Evolutionary conservation across 306 rosid genomes (phyloP), one percentile per base, ranked within the genome.

Genomic region (Myrica gale): DNA sequence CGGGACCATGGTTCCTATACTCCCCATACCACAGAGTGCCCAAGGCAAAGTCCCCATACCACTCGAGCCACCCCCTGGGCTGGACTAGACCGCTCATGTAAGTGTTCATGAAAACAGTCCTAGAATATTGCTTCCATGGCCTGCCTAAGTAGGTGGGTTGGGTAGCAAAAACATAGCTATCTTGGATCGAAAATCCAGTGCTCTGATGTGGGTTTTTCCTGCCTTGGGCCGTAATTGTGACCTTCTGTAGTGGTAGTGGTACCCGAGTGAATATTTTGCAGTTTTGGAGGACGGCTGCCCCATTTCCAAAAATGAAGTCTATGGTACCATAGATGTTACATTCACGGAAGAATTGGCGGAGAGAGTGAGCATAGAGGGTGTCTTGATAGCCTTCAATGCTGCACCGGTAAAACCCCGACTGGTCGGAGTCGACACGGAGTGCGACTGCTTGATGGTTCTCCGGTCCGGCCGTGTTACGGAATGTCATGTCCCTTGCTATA

Each of bases 281-380:
- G 37, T 85, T 86, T 72, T 90, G 97, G 11, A 92, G 66, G 7
- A 92, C 94, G 0, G 94, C 96, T 0, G 97, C 97, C 0, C 96
- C 96, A 7, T 92, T 92, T 55, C 97, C 97, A 52, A 92, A 92
- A 26, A 92, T 90, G 87, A 88, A 92, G 82, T 92, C 97, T 77
- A 92, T 87, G 74, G 96, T 92, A 45, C 97, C 96, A 9, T 89
- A 89, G 63, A 92, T 86, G 52, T 83, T 85, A 2, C 97, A 92
- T 58, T 92, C 97, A 0, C 96, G 83, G 75, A 87, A 92, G 80
- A 92, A 92, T 42, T 92, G 97, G 41, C 97, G 77, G 26, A 92
- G 86, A 0, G 96, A 90, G 69, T 92, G 97, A 0, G 92, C 96
- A 23, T 92, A 90, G n/a, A 92, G 92, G 0, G 97, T 92, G 84